These are phyloP conservation scores for Wickerhamiella occidentalis DNA, from an alignment of 805 yeast species.

Conservation along the genomic window DNA sequence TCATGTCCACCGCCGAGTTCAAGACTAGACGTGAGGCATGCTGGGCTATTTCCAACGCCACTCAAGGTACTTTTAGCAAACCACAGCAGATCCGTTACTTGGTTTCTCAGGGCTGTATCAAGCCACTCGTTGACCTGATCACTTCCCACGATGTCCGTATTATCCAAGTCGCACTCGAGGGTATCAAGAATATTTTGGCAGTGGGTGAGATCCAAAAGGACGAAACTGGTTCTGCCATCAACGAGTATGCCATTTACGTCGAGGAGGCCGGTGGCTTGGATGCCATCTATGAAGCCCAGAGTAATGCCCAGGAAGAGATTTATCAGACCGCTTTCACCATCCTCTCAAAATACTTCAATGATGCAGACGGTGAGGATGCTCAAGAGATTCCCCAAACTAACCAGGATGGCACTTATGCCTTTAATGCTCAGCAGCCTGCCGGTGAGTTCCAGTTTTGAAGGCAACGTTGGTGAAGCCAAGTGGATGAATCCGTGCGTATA, in stretches of 20 bases:
- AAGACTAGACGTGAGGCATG: constrained; percentile 97
- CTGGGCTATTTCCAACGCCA: constrained; percentile 98
- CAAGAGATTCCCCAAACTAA: constrained; percentile 61
- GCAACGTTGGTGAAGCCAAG: too few relatives aligned
- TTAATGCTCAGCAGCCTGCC: constrained; percentile 36
- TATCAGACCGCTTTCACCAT: constrained; percentile 83
- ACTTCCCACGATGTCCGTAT: constrained; percentile 81
- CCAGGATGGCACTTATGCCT: constrained; percentile 76
- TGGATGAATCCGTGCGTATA: neutral
- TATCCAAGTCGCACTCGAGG: constrained; percentile 90
- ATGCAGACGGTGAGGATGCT: constrained; percentile 42
- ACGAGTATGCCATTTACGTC: constrained; percentile 80
- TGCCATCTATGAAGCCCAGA: constrained; percentile 86
- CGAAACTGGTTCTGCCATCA: constrained; percentile 50
- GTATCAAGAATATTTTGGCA: constrained; percentile 82
- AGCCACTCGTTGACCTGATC: constrained; percentile 88
- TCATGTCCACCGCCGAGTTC: constrained; percentile 73
- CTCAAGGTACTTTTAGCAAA: constrained; percentile 82
- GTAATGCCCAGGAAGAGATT: constrained; percentile 80
- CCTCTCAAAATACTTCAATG: constrained; percentile 83
- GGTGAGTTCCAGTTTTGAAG: constrained; percentile 13
- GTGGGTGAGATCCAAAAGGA: constrained; percentile 92
- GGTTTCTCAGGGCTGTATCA: constrained; percentile 91
- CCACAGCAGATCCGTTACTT: constrained; percentile 91
- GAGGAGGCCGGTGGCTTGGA: constrained; percentile 99